Conservation (phyloP, 2,329 filamentous ascomycete species). For the Penicillium sclerotigenum region DNA sequence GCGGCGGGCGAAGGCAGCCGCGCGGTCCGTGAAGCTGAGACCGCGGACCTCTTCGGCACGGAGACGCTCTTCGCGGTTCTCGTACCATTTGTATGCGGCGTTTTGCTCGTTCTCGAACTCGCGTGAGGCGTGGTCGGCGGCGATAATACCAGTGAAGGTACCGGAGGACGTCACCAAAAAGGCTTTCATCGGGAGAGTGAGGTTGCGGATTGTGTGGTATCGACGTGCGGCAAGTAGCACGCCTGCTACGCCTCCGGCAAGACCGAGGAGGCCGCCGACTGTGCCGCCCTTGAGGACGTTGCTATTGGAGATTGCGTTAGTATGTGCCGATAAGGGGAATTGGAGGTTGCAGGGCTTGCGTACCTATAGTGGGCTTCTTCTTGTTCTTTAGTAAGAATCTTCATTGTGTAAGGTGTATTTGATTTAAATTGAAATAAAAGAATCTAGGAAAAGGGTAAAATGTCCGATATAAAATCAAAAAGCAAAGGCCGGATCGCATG, state of each 20-base stretch:
- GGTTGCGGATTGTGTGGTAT: slow-evolving; percentile 71
- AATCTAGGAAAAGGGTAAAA: not conserved
- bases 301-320: slow-evolving; percentile 36
- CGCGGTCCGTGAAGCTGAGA: slow-evolving; percentile 59
- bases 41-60: slow-evolving; percentile 52
- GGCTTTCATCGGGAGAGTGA: slow-evolving; percentile 84
- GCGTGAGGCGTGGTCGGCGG: slow-evolving; percentile 73
- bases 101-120: slow-evolving; percentile 68
- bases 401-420: slow-evolving; percentile 61
- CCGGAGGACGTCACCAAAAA: slow-evolving; percentile 81
- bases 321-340: slow-evolving; percentile 12
- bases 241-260: slow-evolving; percentile 63
- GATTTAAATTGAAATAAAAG: not conserved
- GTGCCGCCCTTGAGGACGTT: slow-evolving; percentile 75
- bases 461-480: slow-evolving; percentile 9
- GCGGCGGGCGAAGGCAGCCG: slow-evolving; percentile 69
- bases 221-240: slow-evolving; percentile 66
- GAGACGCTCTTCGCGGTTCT: slow-evolving; percentile 57
- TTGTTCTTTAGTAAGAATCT: slow-evolving; percentile 92
- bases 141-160: slow-evolving; percentile 85
- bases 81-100: slow-evolving; percentile 64
- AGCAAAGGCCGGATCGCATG: slow-evolving; percentile 26
- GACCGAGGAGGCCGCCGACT: slow-evolving; percentile 67
- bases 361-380: slow-evolving; percentile 79
- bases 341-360: slow-evolving; percentile 14